Evolutionary conservation across 768 basidiomycete species (phyloP).

Genomic region (Agaricus subrufescens): DNA sequence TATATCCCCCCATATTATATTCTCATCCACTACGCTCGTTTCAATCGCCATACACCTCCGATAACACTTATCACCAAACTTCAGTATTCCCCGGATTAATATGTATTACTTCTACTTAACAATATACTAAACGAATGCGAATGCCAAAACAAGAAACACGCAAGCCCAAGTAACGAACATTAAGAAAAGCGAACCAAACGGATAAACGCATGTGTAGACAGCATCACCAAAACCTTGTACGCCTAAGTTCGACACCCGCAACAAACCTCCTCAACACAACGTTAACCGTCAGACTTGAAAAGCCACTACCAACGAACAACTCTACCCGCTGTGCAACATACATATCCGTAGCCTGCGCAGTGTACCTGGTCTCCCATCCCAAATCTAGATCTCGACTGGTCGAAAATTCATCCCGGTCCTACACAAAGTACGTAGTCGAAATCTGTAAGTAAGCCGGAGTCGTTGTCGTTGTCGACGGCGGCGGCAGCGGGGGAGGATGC

Average conservation of each 20-base stretch:
- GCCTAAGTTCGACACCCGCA: conserved; percentile 20
- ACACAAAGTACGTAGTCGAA: conserved; percentile 5
- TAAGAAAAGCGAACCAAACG: no score
- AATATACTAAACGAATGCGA: no score
- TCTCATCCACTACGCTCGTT: no score
- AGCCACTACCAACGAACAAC: conserved; percentile 32
- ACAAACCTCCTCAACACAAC: conserved; percentile 29
- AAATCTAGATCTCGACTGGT: conserved; percentile 53
- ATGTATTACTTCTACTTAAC: no score
- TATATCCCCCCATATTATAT: no score
- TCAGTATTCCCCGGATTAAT: no score
- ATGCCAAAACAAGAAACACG: no score
- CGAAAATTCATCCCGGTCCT: conserved; percentile 43
- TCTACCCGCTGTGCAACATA: conserved; percentile 58
- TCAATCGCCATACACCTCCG: no score
- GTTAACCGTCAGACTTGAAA: conserved; percentile 32
- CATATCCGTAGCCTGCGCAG: conserved; percentile 64
- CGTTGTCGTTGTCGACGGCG: not conserved
- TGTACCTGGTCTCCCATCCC: conserved; percentile 49
- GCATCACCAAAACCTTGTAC: conserved; percentile 27
- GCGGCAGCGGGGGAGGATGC: no score
- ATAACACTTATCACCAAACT: no score
- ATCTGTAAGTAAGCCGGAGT: not conserved
- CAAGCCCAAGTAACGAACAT: no score
- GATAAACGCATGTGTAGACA: no score